phyloP scores from a whole-genome alignment of 495 filamentous ascomycete species.

The Penicillium pancosmium region DNA sequence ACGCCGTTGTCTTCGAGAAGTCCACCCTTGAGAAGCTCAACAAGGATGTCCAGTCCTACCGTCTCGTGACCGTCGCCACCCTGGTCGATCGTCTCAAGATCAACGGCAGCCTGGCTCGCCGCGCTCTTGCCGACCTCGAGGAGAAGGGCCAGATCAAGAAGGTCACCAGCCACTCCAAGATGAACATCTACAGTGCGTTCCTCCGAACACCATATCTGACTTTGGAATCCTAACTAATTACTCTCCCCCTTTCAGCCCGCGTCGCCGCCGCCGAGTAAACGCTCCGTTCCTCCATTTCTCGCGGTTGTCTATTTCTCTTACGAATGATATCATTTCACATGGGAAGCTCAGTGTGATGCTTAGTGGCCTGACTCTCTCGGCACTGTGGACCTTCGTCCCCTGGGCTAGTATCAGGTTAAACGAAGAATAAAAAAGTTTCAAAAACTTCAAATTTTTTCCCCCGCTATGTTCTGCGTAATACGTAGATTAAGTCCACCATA shows the following conservation, averaged over 20 bases:
- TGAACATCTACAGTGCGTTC: constrained; percentile 90
- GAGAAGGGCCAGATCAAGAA: constrained; percentile 98
- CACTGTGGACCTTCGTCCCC: constrained; percentile 35
- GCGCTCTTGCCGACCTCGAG: constrained; percentile 90
- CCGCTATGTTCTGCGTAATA: constrained; percentile 6
- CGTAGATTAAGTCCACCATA: neutral
- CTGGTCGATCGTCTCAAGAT: constrained; percentile 99
- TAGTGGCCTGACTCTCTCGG: constrained; percentile 38
- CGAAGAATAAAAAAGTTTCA: constrained; percentile 41
- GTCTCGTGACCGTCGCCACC: constrained; percentile 96
- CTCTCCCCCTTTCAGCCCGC: constrained; percentile 38
- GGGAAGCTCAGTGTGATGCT: constrained; percentile 48
- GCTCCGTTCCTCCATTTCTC: constrained; percentile 41
- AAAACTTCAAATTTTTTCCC: constrained; percentile 29
- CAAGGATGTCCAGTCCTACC: constrained; percentile 99
- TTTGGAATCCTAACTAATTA: constrained; percentile 20
- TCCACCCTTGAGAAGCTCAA: constrained; percentile 68
- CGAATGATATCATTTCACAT: constrained; percentile 50
- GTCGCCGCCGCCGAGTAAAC: constrained; percentile 56
- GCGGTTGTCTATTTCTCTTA: constrained; percentile 46
- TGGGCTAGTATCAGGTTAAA: constrained; percentile 33
- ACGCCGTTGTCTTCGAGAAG: constrained; percentile 82
- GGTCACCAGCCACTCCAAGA: constrained; percentile 92
- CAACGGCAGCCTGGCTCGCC: constrained; percentile 94
- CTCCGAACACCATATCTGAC: neutral